Base-by-base conservation (phyloP, 1,139 yeast genomes). In the Ogataea hybrid region DNA sequence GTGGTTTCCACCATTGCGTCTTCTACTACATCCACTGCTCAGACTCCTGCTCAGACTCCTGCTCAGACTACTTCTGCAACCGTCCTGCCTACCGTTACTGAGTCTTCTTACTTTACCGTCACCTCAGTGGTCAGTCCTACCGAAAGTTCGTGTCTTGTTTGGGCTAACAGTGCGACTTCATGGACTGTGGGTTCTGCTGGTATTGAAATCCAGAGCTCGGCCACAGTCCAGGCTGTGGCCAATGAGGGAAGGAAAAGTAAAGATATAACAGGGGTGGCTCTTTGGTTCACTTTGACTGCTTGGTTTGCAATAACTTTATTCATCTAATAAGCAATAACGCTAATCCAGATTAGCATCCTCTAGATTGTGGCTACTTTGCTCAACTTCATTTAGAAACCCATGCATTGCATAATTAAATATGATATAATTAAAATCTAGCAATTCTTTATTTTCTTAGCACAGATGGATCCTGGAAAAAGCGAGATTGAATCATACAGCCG, bases 91-190 rank as follows among this genome's bases (percentile, higher is more conserved):
- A 34, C 11, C 20, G 17, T 22, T n/a, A 28, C 25, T 37, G 46
- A 32, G 17, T 45, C 36, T 33, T 14, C 36, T 6, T 25, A 23
- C 25, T 27, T 35, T 6, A 35, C 39, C 3, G 28, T 35, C n/a
- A 35, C 39, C n/a, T 35, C 39, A 4, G 29, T 35, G 14, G 29
- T 35, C n/a, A 36, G 25, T 7, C 14, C 27, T 14, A 12, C 39
- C 5, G 39, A 30, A 30, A 36, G 35, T 12, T 16, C 35, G 9
- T 36, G 39, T 25, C 25, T 36, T 3, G 46, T 44, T 25, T 43
- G 40, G 33, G 48, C 39, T 3, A 42, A 31, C 21, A 22, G 37
- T 8, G 25, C 34, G 6, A 31, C 47, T 4, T 31, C 42, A 4
- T 35, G 35, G 38, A 30, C 38, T 9, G 28, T 11, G 7, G 32